phyloP scores from a whole-genome alignment of 805 yeast genomes.

The Pichia sporocuriosa region DNA sequence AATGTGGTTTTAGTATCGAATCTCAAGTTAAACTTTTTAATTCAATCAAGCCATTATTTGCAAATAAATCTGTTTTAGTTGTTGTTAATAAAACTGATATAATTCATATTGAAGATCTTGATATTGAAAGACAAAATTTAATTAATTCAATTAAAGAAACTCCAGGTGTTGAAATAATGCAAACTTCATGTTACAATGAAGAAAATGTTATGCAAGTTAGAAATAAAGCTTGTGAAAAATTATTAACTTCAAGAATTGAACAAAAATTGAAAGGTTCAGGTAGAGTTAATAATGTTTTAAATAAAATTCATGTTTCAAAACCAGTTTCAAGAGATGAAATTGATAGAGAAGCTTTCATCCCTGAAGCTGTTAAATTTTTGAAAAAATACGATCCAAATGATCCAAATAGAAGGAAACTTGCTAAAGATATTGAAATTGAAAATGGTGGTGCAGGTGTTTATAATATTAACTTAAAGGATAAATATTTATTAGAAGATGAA shows the following conservation, averaged over 20 bases:
- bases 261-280: slow-evolving; percentile 92
- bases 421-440: slow-evolving; percentile 85
- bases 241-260: slow-evolving; percentile 91
- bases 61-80: slow-evolving; percentile 92
- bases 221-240: slow-evolving; percentile 95
- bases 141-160: slow-evolving; percentile 56
- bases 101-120: slow-evolving; percentile 76
- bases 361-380: slow-evolving; percentile 58
- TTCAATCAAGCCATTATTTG: slow-evolving; percentile 93
- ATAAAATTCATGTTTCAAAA: slow-evolving; percentile 90
- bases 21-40: slow-evolving; percentile 96
- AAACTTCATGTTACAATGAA: slow-evolving; percentile 88
- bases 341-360: slow-evolving; percentile 73
- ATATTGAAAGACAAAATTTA: slow-evolving; percentile 63
- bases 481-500: slow-evolving; percentile 86
- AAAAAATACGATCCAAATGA: slow-evolving; percentile 71
- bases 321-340: slow-evolving; percentile 87
- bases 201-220: slow-evolving; percentile 94
- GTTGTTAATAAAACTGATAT: slow-evolving; percentile 95
- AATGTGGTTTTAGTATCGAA: slow-evolving; percentile 96
- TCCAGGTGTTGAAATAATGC: slow-evolving; percentile 87
- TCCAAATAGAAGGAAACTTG: slow-evolving; percentile 74
- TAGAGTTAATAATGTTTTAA: slow-evolving; percentile 79
- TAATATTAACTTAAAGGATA: slow-evolving; percentile 89
- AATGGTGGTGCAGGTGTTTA: slow-evolving; percentile 99